Evolutionary conservation across 2,329 filamentous ascomycete genomes (phyloP).

Genomic region (Sarocladium brachiariae): DNA sequence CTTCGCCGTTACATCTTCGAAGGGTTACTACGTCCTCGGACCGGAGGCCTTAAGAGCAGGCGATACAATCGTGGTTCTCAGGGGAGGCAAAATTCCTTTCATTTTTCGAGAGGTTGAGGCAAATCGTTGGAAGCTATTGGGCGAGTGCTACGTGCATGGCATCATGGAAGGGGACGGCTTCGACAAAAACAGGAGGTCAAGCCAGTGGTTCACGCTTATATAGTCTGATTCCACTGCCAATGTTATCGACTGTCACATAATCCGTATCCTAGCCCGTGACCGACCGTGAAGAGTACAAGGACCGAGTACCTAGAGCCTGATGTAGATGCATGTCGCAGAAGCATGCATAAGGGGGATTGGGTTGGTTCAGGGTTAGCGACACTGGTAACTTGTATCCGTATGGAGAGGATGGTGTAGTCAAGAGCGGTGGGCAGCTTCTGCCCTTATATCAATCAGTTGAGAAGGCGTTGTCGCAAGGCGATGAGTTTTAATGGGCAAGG

Average conservation of each 20-base stretch:
- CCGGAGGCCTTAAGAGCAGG: conserved; percentile 23
- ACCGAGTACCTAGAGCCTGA: no score
- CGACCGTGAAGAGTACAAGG: no score
- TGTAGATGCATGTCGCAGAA: no score
- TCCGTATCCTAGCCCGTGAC: no score
- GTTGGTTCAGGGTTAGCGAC: no score
- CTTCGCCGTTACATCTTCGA: conserved; percentile 23
- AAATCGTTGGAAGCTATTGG: conserved; percentile 22
- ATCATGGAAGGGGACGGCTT: conserved; percentile 28
- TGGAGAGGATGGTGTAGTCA: no score
- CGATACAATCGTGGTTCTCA: conserved; percentile 25
- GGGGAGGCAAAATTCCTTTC: conserved; percentile 27
- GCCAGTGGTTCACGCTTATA: conserved; percentile 25
- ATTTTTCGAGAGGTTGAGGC: conserved; percentile 18
- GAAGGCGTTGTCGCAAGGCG: neutral
- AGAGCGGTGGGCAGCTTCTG: no score
- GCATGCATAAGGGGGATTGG: no score
- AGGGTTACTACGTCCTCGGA: conserved; percentile 26
- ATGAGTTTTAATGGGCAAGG: no score
- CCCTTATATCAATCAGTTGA: no score
- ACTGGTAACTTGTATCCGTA: no score
- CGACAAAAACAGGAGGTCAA: conserved; percentile 15
- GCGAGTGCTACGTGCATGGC: conserved; percentile 31
- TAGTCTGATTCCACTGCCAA: conserved; percentile 8
- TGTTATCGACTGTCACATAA: no score